Base-by-base conservation (phyloP, 306 rosid genomes). In the Abrus pulchellus region DNA sequence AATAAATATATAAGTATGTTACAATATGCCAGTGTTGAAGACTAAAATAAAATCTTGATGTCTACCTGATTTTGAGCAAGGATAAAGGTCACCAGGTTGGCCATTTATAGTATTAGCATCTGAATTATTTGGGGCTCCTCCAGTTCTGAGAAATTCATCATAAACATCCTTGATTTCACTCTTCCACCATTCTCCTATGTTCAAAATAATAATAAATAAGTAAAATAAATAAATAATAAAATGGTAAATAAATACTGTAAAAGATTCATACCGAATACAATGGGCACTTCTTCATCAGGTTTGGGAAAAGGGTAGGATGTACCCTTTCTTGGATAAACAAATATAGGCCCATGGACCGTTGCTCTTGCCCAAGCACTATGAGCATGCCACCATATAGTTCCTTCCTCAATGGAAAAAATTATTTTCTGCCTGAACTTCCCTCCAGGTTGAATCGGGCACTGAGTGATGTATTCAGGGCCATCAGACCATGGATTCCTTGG, bases 381-480 rank as follows among this genome's bases (percentile, higher is more conserved):
- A 68, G 90, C 90, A 77, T 91, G 92, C 96, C 96, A 91, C 96
- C 92, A 91, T 2, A 91, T 5, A 40, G 96, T 88, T 2, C 95
- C 92, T 64, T 81, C 90, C 59, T 87, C 93, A 0, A 2, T 10
- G 3, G 96, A 74, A 14, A 91, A 78, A 2, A 80, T 34, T 14
- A 91, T 8, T 9, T 80, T 79, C 28, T 91, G 88, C 3, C 29
- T 84, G 73, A 86, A 89, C 6, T 2, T 83, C 1, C 52, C 78
- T 32, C 87, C 89, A 0, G 88, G 86, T 74, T 77, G 59, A 6
- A 91, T 87, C 3, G 96, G 91, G 1, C 90, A 90, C 5, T 88
- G 91, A 0, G 91, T 89, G 63, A 90, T 87, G 28, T 83, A 84
- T 9, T 68, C 80, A 54, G 90, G 91, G 28, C 91, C 93, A 48